phyloP scores from a whole-genome alignment of 2,329 filamentous ascomycete species.

The Parafenestella ontariensis region DNA sequence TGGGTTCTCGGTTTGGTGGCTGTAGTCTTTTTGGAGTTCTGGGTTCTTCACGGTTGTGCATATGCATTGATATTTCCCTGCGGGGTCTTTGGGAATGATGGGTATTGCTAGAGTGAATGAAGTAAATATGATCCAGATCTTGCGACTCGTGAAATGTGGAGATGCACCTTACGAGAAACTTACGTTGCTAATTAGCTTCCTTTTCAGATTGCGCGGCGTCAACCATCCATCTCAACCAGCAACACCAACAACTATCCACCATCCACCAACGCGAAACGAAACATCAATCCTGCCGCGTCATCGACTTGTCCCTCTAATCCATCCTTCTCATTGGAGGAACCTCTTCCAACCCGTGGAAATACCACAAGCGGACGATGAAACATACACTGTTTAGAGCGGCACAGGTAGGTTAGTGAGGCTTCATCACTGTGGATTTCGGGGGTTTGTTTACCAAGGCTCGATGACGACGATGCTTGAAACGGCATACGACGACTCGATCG shows the following conservation, averaged over 20 bases:
- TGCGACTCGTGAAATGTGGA: not conserved
- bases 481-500: not conserved
- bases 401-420: not conserved
- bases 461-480: not conserved
- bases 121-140: not conserved
- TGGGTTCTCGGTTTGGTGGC: not conserved
- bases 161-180: not conserved
- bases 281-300: not conserved
- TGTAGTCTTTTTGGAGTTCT: not conserved
- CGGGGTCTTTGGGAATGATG: not conserved
- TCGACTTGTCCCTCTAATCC: not conserved
- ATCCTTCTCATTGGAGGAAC: not conserved
- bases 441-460: too few species aligned
- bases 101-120: not conserved
- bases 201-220: not conserved
- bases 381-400: not conserved
- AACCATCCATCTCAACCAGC: not conserved
- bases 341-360: conserved; percentile 1
- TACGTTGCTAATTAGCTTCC: not conserved
- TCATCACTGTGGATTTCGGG: too few species aligned
- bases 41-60: not conserved
- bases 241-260: not conserved
- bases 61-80: not conserved
- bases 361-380: conserved; percentile 6
- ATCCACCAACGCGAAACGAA: conserved; percentile 1